Conservation (phyloP, 352 stramenopile species). For the Ochromonadaceae sp. region DNA sequence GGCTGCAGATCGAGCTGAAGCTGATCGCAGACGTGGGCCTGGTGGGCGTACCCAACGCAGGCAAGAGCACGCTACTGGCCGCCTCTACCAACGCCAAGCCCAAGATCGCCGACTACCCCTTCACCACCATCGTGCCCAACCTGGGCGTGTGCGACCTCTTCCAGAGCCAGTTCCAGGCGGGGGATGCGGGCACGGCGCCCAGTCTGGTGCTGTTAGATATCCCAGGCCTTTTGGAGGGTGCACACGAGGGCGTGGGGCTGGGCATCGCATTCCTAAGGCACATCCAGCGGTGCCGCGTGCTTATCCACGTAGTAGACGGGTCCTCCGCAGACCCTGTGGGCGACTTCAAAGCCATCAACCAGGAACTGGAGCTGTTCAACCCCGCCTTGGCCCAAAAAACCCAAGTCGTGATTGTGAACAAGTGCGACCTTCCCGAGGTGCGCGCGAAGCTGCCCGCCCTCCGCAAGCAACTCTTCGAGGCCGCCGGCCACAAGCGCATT, state of each 20-base stretch:
- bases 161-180: not conserved
- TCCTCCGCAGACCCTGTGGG: slow-evolving; percentile 48
- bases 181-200: slow-evolving; percentile 32
- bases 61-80: slow-evolving; percentile 85
- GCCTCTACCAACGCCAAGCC: slow-evolving; percentile 72
- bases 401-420: slow-evolving; percentile 63
- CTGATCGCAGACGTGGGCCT: slow-evolving; percentile 95
- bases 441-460: slow-evolving; percentile 40
- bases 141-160: slow-evolving; percentile 68
- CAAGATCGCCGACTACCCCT: slow-evolving; percentile 94
- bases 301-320: slow-evolving; percentile 67
- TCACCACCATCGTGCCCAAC: slow-evolving; percentile 94
- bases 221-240: slow-evolving; percentile 71
- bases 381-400: slow-evolving; percentile 50
- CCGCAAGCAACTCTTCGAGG: slow-evolving; percentile 22
- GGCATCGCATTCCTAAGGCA: slow-evolving; percentile 94
- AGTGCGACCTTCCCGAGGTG: slow-evolving; percentile 50
- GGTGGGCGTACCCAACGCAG: slow-evolving; percentile 94
- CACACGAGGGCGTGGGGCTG: slow-evolving; percentile 79
- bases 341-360: slow-evolving; percentile 58
- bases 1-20: slow-evolving; percentile 92
- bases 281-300: slow-evolving; percentile 93
- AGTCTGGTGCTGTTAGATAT: slow-evolving; percentile 67
- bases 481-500: slow-evolving; percentile 39
- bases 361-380: slow-evolving; percentile 52